Percentiles rank a stretch among this genome's conserved stretches.
phyloP scores from a whole-genome alignment of 805 yeast species.

The Cyberlindnera suaveolens region DNA sequence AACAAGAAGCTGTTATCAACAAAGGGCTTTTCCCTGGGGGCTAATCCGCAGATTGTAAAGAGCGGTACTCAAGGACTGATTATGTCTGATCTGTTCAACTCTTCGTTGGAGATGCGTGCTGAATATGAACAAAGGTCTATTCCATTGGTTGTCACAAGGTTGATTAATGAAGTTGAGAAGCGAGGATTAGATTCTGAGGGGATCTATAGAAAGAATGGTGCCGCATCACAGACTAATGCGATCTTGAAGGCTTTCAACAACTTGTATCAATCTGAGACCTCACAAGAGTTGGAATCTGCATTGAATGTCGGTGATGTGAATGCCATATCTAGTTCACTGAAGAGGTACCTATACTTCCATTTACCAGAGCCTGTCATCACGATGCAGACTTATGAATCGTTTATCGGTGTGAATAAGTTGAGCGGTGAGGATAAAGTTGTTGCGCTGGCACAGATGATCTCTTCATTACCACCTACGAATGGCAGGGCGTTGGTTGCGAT shows the following conservation, averaged over 20 bases:
- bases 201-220: conserved; percentile 78
- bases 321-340: conserved; percentile 81
- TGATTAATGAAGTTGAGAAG: conserved; percentile 70
- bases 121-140: conserved; percentile 52
- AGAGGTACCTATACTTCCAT: conserved; percentile 70
- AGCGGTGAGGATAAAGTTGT: conserved; percentile 24
- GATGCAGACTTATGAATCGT: conserved; percentile 57
- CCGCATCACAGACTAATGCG: conserved; percentile 29
- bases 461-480: conserved; percentile 63
- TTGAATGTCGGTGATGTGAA: conserved; percentile 60
- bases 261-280: conserved; percentile 25
- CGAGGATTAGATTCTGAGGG: conserved; percentile 81
- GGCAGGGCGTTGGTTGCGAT: conserved; percentile 47
- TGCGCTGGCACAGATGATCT: conserved; percentile 40
- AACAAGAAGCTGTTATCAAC: conserved; percentile 28
- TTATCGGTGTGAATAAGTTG: conserved; percentile 46
- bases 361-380: conserved; percentile 84
- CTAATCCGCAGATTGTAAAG: conserved; percentile 1
- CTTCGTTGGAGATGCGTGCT: conserved; percentile 59
- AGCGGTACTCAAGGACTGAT: conserved; percentile 1
- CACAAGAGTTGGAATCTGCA: conserved; percentile 28
- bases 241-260: conserved; percentile 27
- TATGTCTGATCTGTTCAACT: conserved; percentile 24
- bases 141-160: conserved; percentile 67
- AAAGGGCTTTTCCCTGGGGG: conserved; percentile 7